phyloP scores from a whole-genome alignment of 139 green algal species.

The Coelastrella sp. region DNA sequence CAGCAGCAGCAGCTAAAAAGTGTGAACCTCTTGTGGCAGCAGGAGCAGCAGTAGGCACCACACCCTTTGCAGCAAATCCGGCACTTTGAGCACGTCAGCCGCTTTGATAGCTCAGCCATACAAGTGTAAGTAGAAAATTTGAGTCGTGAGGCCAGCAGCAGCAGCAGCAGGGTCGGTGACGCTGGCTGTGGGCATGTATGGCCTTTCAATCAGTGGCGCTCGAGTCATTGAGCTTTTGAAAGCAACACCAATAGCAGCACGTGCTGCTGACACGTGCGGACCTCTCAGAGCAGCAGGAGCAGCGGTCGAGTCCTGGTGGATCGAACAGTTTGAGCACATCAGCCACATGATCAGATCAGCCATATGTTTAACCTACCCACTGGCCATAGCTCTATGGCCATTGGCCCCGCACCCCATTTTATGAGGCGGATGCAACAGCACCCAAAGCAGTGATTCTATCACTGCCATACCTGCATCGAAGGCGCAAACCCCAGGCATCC shows the following conservation, averaged over 20 bases:
- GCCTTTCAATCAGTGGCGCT: slow-evolving; percentile 58
- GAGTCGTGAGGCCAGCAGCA: not conserved
- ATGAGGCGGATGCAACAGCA: too few relatives aligned
- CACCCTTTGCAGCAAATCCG: too few relatives aligned
- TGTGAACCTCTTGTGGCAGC: slow-evolving; percentile 60
- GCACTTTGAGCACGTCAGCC: not conserved
- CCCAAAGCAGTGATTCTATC: too few relatives aligned
- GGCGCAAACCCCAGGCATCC: too few relatives aligned
- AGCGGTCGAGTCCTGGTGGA: not conserved
- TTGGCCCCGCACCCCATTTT: too few relatives aligned
- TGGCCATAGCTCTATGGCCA: too few relatives aligned
- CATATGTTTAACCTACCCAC: too few relatives aligned
- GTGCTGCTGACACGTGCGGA: not conserved
- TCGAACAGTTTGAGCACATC: not conserved
- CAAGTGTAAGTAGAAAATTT: too few relatives aligned
- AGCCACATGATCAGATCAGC: not conserved
- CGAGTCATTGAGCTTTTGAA: too few relatives aligned
- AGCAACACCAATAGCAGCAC: not conserved
- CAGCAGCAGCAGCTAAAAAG: not conserved
- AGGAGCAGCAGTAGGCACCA: slow-evolving; percentile 48
- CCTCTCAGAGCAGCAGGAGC: slow-evolving; percentile 68
- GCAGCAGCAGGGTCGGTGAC: not conserved
- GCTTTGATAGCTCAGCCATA: not conserved
- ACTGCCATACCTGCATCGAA: too few relatives aligned
- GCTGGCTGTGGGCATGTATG: too few relatives aligned